A percentile compares a stretch with the other conserved stretches of the same genome.
Evolutionary conservation across 2,329 filamentous ascomycete species (phyloP).

Genomic region (Penicillium brasilianum): DNA sequence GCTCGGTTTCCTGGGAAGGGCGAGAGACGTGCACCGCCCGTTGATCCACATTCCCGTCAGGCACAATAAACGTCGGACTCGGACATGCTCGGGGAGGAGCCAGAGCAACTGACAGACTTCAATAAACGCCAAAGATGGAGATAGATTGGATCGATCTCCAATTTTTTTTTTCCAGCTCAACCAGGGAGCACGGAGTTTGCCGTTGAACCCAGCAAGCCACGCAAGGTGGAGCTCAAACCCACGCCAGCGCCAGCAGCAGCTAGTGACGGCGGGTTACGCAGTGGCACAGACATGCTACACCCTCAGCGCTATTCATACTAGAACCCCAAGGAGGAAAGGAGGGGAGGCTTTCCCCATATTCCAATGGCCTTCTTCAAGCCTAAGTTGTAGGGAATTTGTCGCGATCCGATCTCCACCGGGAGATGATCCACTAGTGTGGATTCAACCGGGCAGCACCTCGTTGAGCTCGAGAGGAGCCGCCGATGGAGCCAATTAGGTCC

Average conservation of each 20-base stretch:
- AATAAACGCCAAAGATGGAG: slow-evolving; percentile 2
- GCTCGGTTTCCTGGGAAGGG: background rate
- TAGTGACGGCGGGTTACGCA: background rate
- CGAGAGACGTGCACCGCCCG: slow-evolving; percentile 11
- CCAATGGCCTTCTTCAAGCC: slow-evolving; percentile 18
- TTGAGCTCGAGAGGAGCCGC: slow-evolving; percentile 8
- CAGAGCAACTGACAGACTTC: slow-evolving; percentile 5
- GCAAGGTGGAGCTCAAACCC: no score
- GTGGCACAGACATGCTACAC: background rate
- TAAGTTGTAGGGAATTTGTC: slow-evolving; percentile 28
- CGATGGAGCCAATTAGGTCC: slow-evolving; percentile 26
- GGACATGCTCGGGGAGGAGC: slow-evolving; percentile 26
- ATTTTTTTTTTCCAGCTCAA: slow-evolving; percentile 7
- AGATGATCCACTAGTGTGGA: slow-evolving; percentile 11
- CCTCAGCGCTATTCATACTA: no score
- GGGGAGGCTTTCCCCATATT: slow-evolving; percentile 17
- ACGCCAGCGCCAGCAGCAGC: background rate
- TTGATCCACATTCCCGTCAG: slow-evolving; percentile 23
- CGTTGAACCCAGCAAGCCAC: background rate
- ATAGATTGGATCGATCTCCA: background rate
- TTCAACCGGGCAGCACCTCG: background rate
- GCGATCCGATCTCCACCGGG: slow-evolving; percentile 26
- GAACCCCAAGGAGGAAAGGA: no score
- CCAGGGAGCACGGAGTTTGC: slow-evolving; percentile 17
- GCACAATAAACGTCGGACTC: slow-evolving; percentile 15